Evolutionary conservation across 148 eudicot species (phyloP), one percentile per base, ranked within the genome.

Genomic region (Suaeda aralocaspica): DNA sequence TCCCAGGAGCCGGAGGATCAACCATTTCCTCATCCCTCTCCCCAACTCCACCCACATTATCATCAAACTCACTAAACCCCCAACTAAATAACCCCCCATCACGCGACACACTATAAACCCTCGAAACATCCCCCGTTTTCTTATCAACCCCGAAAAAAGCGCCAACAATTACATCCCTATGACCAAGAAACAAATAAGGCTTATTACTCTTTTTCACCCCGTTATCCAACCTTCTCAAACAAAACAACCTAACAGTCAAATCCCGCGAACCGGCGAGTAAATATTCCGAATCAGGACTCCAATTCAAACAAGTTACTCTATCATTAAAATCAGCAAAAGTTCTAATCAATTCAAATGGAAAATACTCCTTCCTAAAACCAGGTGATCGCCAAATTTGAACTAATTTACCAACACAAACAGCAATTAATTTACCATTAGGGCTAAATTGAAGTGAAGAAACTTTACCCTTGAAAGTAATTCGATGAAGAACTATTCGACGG

Each of bases 301-400:
- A 94, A 64, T 84, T 82, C 74, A 94, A 58, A 16, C 88, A 79
- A 22, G 86, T 90, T 31, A 93, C 88, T 55, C 79, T 81, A 76
- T 85, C 92, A 70, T 86, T 85, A 77, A 89, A 91, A 68, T 91
- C 89, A n/a, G 92, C 84, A 59, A 87, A 94, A 0, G 97, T 94
- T 53, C 82, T 80, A 51, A 91, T 74, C 62, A 91, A 68, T 72
- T 91, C 96, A 48, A 94, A 94, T 0, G 96, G 91, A 48, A 91
- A 94, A 67, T 91, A 87, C 51, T 91, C 96, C 77, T 89, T 91
- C 19, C 71, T 77, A 55, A 94, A 94, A 33, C 98, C 98, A 2
- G 97, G 98, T 1, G 91, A 77, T 30, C 92, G 79, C 98, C 98
- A 94, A 59, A 94, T 82, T 75, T 94, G 92, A 33, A 94, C 67